Evolutionary conservation across 1,284 basidiomycete genomes (phyloP), one percentile per base, ranked within the genome.

Genomic region (Termitomyces sp.): DNA sequence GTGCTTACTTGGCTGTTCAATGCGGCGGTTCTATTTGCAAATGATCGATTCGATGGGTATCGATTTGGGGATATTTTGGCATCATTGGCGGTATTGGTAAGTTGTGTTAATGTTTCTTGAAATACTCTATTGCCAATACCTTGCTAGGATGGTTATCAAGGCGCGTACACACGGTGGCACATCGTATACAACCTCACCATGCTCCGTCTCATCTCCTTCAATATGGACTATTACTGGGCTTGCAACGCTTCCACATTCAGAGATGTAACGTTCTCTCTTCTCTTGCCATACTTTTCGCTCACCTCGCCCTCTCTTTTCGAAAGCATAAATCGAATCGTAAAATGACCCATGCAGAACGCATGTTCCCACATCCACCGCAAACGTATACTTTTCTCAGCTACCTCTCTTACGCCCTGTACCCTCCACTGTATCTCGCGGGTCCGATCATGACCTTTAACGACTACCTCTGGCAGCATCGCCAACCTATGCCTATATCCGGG

Each of bases 121-220:
- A 26, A 41, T 33, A 16, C 38, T 38, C 41, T 18, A 16, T 42
- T 46, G 18, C 38, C n/a, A 35, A 46, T 39, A 34, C 5, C 42
- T 39, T 50, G 37, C 49, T 60, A 96, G 88, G 93, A 97, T 66
- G 63, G 54, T 35, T 84, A 80, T 56, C 62, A 69, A 72, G 96
- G 75, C 44, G 82, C 76, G 51, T 94, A 81, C 60, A 91, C 93
- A 4, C 77, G 93, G 30, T 99, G 97, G 96, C 84, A 97, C 63
- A 80, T 98, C 64, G 84, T 78, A 61, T 98, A 96, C 78, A 99
- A 99, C 68, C 95, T 99, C 61, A 95, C 93, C 1, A 97, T 97
- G 91, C 78, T 99, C 31, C 82, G 97, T 13, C 79, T 97, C 31
- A 79, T 99, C 9, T 97, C 93, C 0, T 99, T 93, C 72, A 88